Evolutionary conservation across 2,329 filamentous ascomycete species (phyloP).

Genomic region (Byssochlamys sp.): DNA sequence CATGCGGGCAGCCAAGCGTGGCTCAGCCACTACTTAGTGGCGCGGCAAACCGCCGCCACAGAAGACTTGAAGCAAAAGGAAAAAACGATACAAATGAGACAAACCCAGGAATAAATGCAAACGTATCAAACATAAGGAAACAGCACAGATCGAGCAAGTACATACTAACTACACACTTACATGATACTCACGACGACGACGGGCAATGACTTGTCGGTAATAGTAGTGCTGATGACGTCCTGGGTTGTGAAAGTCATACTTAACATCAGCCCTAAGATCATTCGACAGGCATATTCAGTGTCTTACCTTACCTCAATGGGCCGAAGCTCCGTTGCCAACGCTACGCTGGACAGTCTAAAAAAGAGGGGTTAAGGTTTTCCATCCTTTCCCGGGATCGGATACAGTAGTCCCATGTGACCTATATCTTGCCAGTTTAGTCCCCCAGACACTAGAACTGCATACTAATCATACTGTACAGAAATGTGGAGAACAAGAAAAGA

Average conservation of each 20-base stretch:
- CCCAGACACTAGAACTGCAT: not conserved
- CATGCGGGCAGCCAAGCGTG: no score
- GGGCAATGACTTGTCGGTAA: not conserved
- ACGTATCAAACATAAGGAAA: no score
- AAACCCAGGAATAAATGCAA: no score
- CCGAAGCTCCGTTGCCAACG: not conserved
- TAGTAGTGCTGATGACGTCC: not conserved
- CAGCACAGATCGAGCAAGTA: no score
- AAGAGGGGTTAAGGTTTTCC: not conserved
- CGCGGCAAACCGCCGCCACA: no score
- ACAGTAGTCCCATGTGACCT: not conserved
- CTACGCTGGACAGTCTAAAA: not conserved
- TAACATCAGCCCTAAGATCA: not conserved
- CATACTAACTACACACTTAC: no score
- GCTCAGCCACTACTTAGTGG: no score
- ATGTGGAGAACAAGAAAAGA: not conserved
- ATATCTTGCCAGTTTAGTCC: not conserved
- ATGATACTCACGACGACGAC: not conserved
- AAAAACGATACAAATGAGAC: no score
- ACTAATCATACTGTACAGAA: not conserved
- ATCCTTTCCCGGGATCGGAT: not conserved
- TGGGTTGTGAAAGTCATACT: not conserved
- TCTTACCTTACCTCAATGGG: not conserved
- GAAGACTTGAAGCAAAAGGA: no score
- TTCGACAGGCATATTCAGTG: not conserved